Percentiles rank a stretch among this genome's conserved stretches.
phyloP scores from a whole-genome alignment of 768 basidiomycete genomes.

The Tylopilus felleus region DNA sequence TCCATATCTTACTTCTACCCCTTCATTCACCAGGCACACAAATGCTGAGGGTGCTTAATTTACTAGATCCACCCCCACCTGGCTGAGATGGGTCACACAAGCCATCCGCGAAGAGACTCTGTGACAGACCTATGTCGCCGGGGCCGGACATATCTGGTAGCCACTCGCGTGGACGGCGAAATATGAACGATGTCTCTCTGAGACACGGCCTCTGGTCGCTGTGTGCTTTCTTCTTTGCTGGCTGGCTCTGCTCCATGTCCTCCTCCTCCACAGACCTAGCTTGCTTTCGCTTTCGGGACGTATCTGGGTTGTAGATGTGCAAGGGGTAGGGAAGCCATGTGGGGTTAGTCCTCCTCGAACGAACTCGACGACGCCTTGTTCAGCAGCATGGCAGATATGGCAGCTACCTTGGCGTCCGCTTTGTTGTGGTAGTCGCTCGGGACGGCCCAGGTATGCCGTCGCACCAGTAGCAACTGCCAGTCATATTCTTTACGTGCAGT shows the following conservation, averaged over 20 bases:
- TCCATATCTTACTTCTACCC: too few relatives aligned
- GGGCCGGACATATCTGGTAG: slow-evolving; percentile 16
- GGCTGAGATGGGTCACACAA: slow-evolving; percentile 20
- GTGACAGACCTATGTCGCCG: slow-evolving; percentile 18
- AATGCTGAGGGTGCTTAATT: too few relatives aligned
- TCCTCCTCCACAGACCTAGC: slow-evolving; percentile 22
- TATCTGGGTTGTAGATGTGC: slow-evolving; percentile 24
- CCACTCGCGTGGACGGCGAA: slow-evolving; percentile 2
- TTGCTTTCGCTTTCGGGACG: slow-evolving; percentile 37
- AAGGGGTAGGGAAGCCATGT: slow-evolving; percentile 37
- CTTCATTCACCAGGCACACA: too few relatives aligned
- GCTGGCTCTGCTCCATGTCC: slow-evolving; percentile 13
- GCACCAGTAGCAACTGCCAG: too few relatives aligned
- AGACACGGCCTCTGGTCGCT: slow-evolving; percentile 15
- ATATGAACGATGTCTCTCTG: background rate
- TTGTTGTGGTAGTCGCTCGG: slow-evolving; percentile 52
- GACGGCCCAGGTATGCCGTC: slow-evolving; percentile 45
- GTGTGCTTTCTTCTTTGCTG: slow-evolving; percentile 29
- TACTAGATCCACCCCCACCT: slow-evolving; percentile 20
- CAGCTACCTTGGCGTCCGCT: slow-evolving; percentile 61
- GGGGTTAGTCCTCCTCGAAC: slow-evolving; percentile 44
- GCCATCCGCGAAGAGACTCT: slow-evolving; percentile 5
- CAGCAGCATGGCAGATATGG: slow-evolving; percentile 47
- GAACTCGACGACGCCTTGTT: slow-evolving; percentile 57
- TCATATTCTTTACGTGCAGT: too few relatives aligned